These are phyloP conservation scores for Schizosaccharomyces pombe DNA, from an alignment of 805 yeast species.

Conservation along the genomic window DNA sequence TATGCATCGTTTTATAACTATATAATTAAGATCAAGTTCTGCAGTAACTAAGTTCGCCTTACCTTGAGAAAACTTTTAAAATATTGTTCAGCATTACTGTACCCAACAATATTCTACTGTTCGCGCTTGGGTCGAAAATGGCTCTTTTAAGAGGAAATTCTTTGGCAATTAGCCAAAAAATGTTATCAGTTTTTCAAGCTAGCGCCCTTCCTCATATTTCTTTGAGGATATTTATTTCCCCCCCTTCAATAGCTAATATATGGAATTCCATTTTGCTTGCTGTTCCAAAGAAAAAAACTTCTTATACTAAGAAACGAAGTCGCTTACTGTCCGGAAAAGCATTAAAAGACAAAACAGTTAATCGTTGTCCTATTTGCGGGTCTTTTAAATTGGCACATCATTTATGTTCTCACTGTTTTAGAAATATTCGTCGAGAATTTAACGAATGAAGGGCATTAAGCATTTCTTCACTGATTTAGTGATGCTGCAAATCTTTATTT, in stretches of 20 bases:
- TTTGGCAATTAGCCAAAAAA: no score
- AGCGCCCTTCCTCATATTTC: background rate
- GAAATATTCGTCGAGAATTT: background rate
- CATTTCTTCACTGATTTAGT: no score
- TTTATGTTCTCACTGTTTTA: background rate
- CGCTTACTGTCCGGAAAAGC: background rate
- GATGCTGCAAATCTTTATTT: no score
- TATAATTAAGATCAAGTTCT: no score
- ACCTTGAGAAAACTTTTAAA: no score
- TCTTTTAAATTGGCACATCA: background rate
- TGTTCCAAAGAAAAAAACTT: background rate
- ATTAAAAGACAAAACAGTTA: background rate
- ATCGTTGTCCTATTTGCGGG: background rate
- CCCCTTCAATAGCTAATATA: background rate
- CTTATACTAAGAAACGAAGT: background rate
- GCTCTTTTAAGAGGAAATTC: no score
- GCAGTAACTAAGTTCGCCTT: no score
- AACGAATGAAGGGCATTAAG: background rate
- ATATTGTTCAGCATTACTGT: no score
- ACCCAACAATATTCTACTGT: no score
- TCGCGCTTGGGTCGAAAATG: no score
- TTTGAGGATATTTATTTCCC: no score
- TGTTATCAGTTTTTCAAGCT: background rate
- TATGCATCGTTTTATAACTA: no score
- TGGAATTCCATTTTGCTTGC: background rate